phyloP scores from a whole-genome alignment of 345 rosid genomes.

The Eucalyptus fibrosa region DNA sequence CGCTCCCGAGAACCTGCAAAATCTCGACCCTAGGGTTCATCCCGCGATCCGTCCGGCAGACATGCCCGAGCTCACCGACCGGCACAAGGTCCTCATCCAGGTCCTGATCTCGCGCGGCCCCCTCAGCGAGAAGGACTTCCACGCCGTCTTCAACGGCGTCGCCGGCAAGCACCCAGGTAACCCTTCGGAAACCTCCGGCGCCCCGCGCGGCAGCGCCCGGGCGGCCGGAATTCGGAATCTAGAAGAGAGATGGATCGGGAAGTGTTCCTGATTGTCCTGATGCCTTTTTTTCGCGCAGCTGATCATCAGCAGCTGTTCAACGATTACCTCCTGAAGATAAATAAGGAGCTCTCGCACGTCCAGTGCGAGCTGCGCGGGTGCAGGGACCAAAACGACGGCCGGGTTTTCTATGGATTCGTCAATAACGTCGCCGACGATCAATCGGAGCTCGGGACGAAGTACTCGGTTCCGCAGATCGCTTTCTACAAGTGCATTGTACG shows the following conservation, averaged over 20 bases:
- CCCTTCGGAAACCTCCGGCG: background rate
- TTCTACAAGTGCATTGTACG: slow-evolving; percentile 77
- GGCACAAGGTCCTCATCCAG: slow-evolving; percentile 79
- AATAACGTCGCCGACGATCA: slow-evolving; percentile 79
- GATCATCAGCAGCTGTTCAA: slow-evolving; percentile 29
- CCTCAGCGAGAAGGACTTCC: slow-evolving; percentile 56
- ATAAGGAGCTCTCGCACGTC: slow-evolving; percentile 66
- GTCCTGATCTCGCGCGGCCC: slow-evolving; percentile 82
- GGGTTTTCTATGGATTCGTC: slow-evolving; percentile 68
- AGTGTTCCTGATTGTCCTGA: background rate
- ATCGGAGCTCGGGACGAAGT: slow-evolving; percentile 79
- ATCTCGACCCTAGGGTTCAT: background rate
- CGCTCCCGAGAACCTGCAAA: background rate
- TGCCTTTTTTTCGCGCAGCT: slow-evolving; percentile 9
- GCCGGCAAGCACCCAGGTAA: slow-evolving; percentile 50
- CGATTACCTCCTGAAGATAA: slow-evolving; percentile 65
- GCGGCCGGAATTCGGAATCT: too few relatives aligned
- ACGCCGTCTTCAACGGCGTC: slow-evolving; percentile 46
- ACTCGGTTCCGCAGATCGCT: slow-evolving; percentile 77
- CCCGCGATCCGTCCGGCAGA: background rate
- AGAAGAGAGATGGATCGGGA: too few relatives aligned
- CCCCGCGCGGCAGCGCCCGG: background rate
- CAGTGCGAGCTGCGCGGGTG: slow-evolving; percentile 78
- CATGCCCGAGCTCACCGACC: slow-evolving; percentile 47
- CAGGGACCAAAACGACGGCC: slow-evolving; percentile 67